phyloP scores from a whole-genome alignment of 1,139 yeast species.

The Debaryomyces coudertii region DNA sequence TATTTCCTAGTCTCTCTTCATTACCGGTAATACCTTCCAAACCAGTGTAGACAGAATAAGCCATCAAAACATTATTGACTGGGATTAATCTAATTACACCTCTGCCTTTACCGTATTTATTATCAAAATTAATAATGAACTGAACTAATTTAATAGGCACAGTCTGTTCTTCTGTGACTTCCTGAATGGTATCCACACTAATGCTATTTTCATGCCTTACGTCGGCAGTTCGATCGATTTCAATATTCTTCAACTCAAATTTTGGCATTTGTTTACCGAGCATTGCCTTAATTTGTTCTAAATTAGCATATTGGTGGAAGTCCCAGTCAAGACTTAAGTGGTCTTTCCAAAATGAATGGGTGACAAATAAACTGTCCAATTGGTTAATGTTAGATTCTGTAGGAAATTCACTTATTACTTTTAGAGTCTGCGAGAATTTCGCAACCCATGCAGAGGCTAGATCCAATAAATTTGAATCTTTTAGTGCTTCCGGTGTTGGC shows the following conservation, averaged over 20 bases:
- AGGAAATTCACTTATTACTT: constrained; percentile 9
- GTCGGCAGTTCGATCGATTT: constrained; percentile 30
- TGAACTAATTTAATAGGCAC: constrained; percentile 37
- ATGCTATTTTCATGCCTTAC: constrained; percentile 29
- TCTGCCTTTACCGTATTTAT: constrained; percentile 33
- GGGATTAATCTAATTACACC: constrained; percentile 35
- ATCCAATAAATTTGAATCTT: constrained; percentile 22
- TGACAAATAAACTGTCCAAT: constrained; percentile 23
- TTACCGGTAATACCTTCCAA: constrained; percentile 35
- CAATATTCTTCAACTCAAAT: constrained; percentile 25
- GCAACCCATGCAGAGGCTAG: constrained; percentile 32
- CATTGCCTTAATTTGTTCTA: constrained; percentile 24
- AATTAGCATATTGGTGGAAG: constrained; percentile 30
- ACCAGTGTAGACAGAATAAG: constrained; percentile 34
- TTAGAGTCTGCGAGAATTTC: constrained; percentile 26
- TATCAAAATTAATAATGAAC: constrained; percentile 31
- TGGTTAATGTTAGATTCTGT: constrained; percentile 7
- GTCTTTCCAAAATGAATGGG: constrained; percentile 40
- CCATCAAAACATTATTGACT: constrained; percentile 32
- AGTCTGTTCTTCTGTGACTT: constrained; percentile 21
- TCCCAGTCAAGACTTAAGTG: constrained; percentile 35
- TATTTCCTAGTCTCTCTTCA: constrained; percentile 33
- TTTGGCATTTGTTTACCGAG: constrained; percentile 16
- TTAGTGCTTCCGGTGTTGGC: constrained; percentile 28
- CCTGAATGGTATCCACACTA: constrained; percentile 26